Percentiles rank a stretch among this genome's conserved stretches.
phyloP scores from a whole-genome alignment of 2,329 filamentous ascomycete species.

The Pseudocercospora eumusae region DNA sequence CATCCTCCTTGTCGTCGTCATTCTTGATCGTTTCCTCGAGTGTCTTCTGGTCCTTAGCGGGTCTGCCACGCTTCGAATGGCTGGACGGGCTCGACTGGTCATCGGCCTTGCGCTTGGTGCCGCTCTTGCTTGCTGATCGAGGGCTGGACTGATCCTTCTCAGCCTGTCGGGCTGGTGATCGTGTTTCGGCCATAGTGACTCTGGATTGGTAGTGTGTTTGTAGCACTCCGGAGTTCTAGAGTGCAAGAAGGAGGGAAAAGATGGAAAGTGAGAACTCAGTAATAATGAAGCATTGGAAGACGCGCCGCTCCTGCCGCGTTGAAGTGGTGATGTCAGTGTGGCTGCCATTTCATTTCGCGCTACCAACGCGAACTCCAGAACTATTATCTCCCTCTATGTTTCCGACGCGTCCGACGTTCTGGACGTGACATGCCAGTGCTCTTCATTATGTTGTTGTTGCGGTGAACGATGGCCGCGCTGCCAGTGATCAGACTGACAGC shows the following conservation, averaged over 20 bases:
- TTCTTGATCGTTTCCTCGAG: conserved; percentile 51
- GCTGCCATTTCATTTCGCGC: conserved; percentile 6
- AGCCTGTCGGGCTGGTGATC: conserved; percentile 17
- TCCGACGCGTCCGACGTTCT: too few relatives aligned
- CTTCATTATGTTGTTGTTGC: too few relatives aligned
- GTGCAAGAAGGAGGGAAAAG: not conserved
- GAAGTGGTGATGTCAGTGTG: conserved; percentile 8
- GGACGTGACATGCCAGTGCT: too few relatives aligned
- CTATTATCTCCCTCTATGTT: not conserved
- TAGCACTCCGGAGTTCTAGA: not conserved
- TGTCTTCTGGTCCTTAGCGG: conserved; percentile 52
- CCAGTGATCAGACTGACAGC: not conserved
- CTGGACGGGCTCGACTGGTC: conserved; percentile 36
- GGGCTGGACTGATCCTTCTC: conserved; percentile 15
- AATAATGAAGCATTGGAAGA: not conserved
- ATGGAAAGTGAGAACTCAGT: not conserved
- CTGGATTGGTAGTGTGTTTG: not conserved
- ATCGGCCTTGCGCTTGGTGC: conserved; percentile 24
- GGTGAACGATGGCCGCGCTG: too few relatives aligned
- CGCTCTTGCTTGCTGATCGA: conserved; percentile 10
- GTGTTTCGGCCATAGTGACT: conserved; percentile 16
- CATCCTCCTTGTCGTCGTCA: conserved; percentile 15
- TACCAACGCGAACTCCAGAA: conserved; percentile 5
- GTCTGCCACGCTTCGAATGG: conserved; percentile 45
- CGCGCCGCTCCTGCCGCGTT: not conserved